Evolutionary conservation across 805 yeast species (phyloP), one percentile per base, ranked within the genome.

Genomic region (Candida succiphila): DNA sequence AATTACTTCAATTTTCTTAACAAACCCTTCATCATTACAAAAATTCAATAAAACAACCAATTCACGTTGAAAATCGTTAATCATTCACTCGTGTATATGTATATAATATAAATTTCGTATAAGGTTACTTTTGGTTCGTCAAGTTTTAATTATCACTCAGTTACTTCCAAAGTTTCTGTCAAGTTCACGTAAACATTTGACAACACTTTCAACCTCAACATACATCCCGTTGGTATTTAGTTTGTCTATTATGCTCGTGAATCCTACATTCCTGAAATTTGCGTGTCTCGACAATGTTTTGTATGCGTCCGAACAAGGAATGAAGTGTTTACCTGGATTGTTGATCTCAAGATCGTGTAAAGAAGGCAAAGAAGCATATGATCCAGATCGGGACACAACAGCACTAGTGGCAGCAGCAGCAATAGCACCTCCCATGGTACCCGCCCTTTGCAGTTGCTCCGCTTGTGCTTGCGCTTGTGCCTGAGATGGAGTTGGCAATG

Each of bases 261-360:
- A 75, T 41, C 84, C 92, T 15, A 79, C 84, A 7, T 73, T 63
- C 37, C 72, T 69, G 58, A 85, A 85, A 44, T 77, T 74, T 47
- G 80, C 79, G 54, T 86, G 95, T 37, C 94, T 65, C 22, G 88
- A 76, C 33, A 88, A 67, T 3, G 95, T 84, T 56, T 78, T 81
- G 58, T 85, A 87, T 1, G 96, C 95, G 47, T 87, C 95, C 12
- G 88, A 76, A 49, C 92, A 81, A 2, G 96, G 94, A 31, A 87
- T 84, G 43, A 75, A 87, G 30, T 49, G 46, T 75, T 71, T 32
- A 62, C 72, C 47, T 4, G 56, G 52, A 30, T 48, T 46, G 26
- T 42, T 47, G 18, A 54, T 39, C 21, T 53, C 57, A 15, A 51
- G 42, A 13, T 46, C 52, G 23, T 40, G 43, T n/a, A 46, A 43